Conservation (phyloP, 1,139 yeast genomes). For the Kodamaea suecica region DNA sequence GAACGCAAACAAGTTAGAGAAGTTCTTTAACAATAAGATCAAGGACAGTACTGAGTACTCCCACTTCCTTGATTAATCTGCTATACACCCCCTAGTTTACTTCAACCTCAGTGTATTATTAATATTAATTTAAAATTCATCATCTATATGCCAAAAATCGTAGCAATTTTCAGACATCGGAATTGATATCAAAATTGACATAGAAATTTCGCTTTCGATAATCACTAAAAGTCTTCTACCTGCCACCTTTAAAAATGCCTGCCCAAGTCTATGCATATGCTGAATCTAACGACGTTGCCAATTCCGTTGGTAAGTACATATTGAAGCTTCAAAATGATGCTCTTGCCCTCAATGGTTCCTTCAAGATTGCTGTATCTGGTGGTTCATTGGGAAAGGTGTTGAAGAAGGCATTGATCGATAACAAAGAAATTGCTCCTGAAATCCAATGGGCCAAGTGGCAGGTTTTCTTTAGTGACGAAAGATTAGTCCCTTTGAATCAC, state of each 20-base stretch:
- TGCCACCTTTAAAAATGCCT: background rate
- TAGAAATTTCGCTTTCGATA: too few relatives aligned
- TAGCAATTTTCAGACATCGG: background rate
- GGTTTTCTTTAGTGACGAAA: slow-evolving; percentile 93
- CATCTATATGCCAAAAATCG: too few relatives aligned
- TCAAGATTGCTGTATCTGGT: slow-evolving; percentile 83
- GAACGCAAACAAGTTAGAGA: slow-evolving; percentile 89
- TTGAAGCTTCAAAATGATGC: slow-evolving; percentile 54
- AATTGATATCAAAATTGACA: background rate
- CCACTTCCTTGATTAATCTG: slow-evolving; percentile 32
- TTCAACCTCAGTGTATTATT: too few relatives aligned
- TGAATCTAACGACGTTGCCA: slow-evolving; percentile 57
- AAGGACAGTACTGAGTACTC: slow-evolving; percentile 78
- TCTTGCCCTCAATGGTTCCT: slow-evolving; percentile 38
- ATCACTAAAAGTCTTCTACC: too few relatives aligned
- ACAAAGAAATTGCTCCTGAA: slow-evolving; percentile 41
- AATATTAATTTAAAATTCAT: too few relatives aligned
- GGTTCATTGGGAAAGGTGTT: slow-evolving; percentile 84
- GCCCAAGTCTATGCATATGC: slow-evolving; percentile 48
- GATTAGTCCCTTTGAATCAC: slow-evolving; percentile 84
- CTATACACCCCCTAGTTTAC: too few relatives aligned
- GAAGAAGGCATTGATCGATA: slow-evolving; percentile 64
- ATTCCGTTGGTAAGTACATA: slow-evolving; percentile 54
- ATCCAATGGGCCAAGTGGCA: slow-evolving; percentile 82
- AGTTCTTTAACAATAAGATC: slow-evolving; percentile 74